Percentiles rank a stretch among this genome's conserved stretches.
Conservation (phyloP, 2,329 filamentous ascomycete species). For the Emergomyces pasteurianus region DNA sequence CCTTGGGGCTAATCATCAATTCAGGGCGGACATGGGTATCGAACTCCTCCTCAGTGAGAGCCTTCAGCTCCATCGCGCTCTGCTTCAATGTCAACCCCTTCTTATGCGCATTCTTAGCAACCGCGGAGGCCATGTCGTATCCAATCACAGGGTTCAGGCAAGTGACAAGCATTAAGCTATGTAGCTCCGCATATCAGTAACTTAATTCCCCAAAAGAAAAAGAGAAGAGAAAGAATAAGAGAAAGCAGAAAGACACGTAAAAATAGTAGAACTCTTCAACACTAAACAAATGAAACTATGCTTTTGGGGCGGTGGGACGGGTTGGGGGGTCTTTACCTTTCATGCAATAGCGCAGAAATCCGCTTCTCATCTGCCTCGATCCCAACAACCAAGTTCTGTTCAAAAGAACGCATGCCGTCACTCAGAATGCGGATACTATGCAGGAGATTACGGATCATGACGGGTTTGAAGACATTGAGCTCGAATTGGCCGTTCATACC, state of each 20-base stretch:
- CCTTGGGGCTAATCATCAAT: slow-evolving; percentile 82
- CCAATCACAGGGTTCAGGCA: slow-evolving; percentile 96
- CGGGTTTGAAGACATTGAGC: slow-evolving; percentile 96
- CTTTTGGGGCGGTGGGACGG: background rate
- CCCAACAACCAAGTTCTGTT: slow-evolving; percentile 80
- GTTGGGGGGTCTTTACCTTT: slow-evolving; percentile 55
- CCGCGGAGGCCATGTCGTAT: slow-evolving; percentile 94
- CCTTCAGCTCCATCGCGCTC: slow-evolving; percentile 85
- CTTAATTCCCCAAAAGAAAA: background rate
- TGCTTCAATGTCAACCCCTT: slow-evolving; percentile 91
- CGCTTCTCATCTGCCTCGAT: slow-evolving; percentile 88
- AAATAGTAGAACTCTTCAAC: background rate
- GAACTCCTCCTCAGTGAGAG: slow-evolving; percentile 79
- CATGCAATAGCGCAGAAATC: slow-evolving; percentile 80
- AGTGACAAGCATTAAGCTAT: slow-evolving; percentile 90
- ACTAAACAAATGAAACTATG: background rate
- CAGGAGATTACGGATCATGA: slow-evolving; percentile 87
- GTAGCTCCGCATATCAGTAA: background rate
- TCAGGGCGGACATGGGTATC: slow-evolving; percentile 82
- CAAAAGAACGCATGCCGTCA: slow-evolving; percentile 90
- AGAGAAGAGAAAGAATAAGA: background rate
- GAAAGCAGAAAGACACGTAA: too few relatives aligned
- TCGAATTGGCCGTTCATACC: slow-evolving; percentile 98
- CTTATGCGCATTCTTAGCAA: slow-evolving; percentile 98
- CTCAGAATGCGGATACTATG: slow-evolving; percentile 81